Percentiles rank a stretch among this genome's conserved stretches.
Evolutionary conservation across 495 filamentous ascomycete species (phyloP).

Genomic region (Neurospora tetraspora): DNA sequence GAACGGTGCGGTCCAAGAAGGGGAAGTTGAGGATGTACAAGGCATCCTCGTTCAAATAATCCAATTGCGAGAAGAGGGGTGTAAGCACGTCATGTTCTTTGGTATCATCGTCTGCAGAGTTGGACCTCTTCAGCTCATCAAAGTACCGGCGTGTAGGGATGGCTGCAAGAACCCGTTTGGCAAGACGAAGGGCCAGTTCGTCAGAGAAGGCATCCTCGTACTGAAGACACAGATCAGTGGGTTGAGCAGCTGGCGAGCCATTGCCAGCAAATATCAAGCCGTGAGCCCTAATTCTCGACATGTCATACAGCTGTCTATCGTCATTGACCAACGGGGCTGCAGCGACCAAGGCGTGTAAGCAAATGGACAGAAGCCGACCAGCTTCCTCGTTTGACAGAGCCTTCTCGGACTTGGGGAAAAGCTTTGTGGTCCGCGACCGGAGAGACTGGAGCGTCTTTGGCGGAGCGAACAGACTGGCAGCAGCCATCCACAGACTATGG

Average conservation of each 20-base stretch:
- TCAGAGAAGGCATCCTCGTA: constrained; percentile 48
- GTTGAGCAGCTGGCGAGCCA: constrained; percentile 27
- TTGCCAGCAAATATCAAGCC: constrained; percentile 28
- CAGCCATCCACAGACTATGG: constrained; percentile 66
- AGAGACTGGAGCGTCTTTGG: constrained; percentile 44
- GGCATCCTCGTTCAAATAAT: constrained; percentile 31
- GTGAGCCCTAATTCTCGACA: constrained; percentile 43
- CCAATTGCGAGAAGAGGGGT: constrained; percentile 37
- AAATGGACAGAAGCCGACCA: constrained; percentile 41
- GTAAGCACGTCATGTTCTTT: constrained; percentile 34
- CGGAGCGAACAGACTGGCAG: constrained; percentile 57
- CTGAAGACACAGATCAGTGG: constrained; percentile 37
- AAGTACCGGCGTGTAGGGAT: constrained; percentile 38
- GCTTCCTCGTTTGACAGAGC: constrained; percentile 34
- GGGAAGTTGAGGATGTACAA: constrained; percentile 34
- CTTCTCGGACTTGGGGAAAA: constrained; percentile 26
- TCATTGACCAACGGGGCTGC: constrained; percentile 39
- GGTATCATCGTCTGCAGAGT: constrained; percentile 10
- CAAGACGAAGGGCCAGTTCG: constrained; percentile 39
- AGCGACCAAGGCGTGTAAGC: constrained; percentile 43
- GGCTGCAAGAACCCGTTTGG: constrained; percentile 39
- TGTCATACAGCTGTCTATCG: constrained; percentile 32
- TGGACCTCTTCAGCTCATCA: constrained; percentile 30
- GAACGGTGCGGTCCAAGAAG: constrained; percentile 33
- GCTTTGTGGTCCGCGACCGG: constrained; percentile 30